A percentile compares a stretch with the other conserved stretches of the same genome.
Evolutionary conservation across 805 yeast species (phyloP).

Genomic region (Candida germanica): DNA sequence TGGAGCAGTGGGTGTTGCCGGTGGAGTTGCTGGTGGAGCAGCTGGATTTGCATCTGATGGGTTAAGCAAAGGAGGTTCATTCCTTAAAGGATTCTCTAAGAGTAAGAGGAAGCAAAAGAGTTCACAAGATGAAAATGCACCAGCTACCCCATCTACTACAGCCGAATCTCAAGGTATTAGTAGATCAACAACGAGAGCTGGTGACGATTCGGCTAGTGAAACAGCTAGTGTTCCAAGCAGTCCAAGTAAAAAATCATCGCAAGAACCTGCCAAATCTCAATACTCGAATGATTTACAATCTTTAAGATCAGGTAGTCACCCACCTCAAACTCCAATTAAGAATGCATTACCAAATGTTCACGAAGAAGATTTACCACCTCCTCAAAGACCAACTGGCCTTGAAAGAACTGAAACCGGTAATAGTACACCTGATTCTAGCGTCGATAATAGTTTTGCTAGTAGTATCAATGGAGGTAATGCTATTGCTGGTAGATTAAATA

Average conservation of each 20-base stretch:
- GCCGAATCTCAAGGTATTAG: neutral
- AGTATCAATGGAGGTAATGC: slow-evolving; percentile 33
- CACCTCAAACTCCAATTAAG: slow-evolving; percentile 2
- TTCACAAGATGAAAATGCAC: slow-evolving; percentile 1
- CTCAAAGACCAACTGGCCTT: slow-evolving; percentile 32
- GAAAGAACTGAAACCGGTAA: slow-evolving; percentile 21
- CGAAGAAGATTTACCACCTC: slow-evolving; percentile 34
- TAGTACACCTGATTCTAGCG: slow-evolving; percentile 21
- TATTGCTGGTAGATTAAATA: slow-evolving; percentile 53
- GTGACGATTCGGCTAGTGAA: slow-evolving; percentile 4
- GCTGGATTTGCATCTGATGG: slow-evolving; percentile 47
- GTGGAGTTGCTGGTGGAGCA: slow-evolving; percentile 45
- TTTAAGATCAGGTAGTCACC: slow-evolving; percentile 29
- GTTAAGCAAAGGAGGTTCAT: slow-evolving; percentile 45
- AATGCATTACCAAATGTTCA: slow-evolving; percentile 31
- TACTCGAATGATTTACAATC: slow-evolving; percentile 33
- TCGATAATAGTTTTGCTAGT: slow-evolving; percentile 28
- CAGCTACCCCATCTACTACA: neutral
- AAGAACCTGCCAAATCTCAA: slow-evolving; percentile 11
- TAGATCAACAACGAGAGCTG: neutral
- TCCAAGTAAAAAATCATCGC: slow-evolving; percentile 4
- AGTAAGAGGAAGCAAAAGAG: slow-evolving; percentile 18
- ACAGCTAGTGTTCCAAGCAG: slow-evolving; percentile 5
- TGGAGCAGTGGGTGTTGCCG: slow-evolving; percentile 30
- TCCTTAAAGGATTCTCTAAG: slow-evolving; percentile 31